phyloP scores from a whole-genome alignment of 192 early-diverging fungal genomes.

The Ambispora gerdemannii region DNA sequence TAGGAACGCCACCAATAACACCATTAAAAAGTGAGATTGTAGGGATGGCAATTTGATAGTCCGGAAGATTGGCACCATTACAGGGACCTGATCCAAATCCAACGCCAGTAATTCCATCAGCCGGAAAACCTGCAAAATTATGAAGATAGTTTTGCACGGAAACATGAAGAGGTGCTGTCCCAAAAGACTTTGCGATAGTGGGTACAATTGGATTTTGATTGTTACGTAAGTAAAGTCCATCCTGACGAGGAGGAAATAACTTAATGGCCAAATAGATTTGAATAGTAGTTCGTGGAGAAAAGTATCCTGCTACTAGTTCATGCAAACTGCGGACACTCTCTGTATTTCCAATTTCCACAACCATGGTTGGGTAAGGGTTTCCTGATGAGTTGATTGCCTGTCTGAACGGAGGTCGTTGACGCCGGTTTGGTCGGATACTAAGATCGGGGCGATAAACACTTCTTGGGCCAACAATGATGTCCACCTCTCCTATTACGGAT shows the following conservation, averaged over 20 bases:
- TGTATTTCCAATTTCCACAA: conserved; percentile 14
- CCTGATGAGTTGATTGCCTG: background rate
- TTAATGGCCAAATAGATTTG: conserved; percentile 31
- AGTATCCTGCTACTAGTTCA: background rate
- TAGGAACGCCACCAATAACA: conserved; percentile 9
- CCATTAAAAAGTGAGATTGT: conserved; percentile 15
- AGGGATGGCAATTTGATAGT: conserved; percentile 10
- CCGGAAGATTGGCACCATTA: background rate
- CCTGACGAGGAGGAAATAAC: conserved; percentile 1
- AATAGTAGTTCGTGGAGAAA: conserved; percentile 15
- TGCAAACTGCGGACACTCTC: background rate
- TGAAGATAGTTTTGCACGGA: background rate
- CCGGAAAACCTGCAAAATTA: background rate
- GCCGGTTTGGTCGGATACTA: background rate
- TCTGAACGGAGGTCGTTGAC: background rate
- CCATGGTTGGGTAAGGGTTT: conserved; percentile 23
- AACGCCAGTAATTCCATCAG: conserved; percentile 11
- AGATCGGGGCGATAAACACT: background rate
- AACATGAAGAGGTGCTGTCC: conserved; percentile 17
- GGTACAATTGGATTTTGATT: conserved; percentile 20
- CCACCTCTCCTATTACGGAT: background rate
- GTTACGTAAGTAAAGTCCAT: conserved; percentile 22
- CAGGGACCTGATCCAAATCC: background rate
- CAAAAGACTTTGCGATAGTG: conserved; percentile 19
- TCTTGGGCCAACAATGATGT: background rate